Evolutionary conservation across 108 stramenopile species (phyloP), one percentile per base, ranked within the genome.

Genomic region (Ochromonas danica): DNA sequence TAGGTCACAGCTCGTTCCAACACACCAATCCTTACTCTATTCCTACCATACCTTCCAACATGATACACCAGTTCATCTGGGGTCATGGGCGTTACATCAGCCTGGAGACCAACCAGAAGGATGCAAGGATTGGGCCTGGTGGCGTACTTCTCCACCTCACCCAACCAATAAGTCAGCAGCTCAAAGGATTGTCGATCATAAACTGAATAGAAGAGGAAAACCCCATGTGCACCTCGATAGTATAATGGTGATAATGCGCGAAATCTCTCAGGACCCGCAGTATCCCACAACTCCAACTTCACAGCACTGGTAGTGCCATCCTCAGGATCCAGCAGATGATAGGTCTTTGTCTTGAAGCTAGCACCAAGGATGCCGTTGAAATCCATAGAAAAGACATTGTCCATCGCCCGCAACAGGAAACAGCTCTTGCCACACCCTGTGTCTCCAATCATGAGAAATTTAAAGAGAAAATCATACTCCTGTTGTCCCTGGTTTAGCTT

Each of bases 251-350:
- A 17, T 57, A 57, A 17, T 57, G 51, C 22, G 51, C 51, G 22
- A 57, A 57, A 57, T 57, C 51, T 57, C 51, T 57, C 51, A 57
- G 51, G 51, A 57, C 51, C 51, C 51, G 51, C 51, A 57, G 51
- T 57, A 57, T 57, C 51, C 51, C 51, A 57, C 51, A 57, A 10
- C 51, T 57, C 17, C 51, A 57, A 22, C 51, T 57, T 57, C 51
- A 57, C 51, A 57, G 51, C 51, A 57, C n/a, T n/a, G n/a, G n/a
- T n/a, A n/a, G n/a, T n/a, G n/a, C n/a, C n/a, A n/a, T n/a, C n/a
- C n/a, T n/a, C n/a, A n/a, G n/a, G n/a, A n/a, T n/a, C n/a, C n/a
- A n/a, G n/a, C n/a, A n/a, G n/a, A n/a, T n/a, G n/a, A n/a, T n/a
- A n/a, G n/a, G n/a, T n/a, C n/a, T n/a, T n/a, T n/a, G n/a, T n/a